Conservation (phyloP, 2,329 filamentous ascomycete genomes). For the Sclerotinia glacialis region DNA sequence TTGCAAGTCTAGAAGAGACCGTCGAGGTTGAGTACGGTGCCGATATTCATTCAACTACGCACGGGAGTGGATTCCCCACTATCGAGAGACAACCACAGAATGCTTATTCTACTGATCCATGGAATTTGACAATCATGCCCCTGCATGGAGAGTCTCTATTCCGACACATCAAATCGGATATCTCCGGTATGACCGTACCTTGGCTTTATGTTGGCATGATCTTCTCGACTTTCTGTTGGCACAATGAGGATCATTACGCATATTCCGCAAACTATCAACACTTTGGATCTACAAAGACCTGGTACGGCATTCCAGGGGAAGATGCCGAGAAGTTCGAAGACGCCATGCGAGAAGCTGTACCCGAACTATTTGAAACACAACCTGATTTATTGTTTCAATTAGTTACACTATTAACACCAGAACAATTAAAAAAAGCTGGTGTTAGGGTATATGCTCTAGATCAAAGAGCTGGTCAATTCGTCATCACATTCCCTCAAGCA, state of each 20-base stretch:
- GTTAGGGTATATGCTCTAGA: slow-evolving; percentile 94
- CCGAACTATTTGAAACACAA: slow-evolving; percentile 94
- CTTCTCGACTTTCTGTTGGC: slow-evolving; percentile 99
- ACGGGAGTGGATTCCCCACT: slow-evolving; percentile 94
- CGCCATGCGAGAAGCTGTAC: slow-evolving; percentile 92
- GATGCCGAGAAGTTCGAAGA: slow-evolving; percentile 93
- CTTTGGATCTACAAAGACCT: slow-evolving; percentile 96
- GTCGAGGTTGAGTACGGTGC: slow-evolving; percentile 98
- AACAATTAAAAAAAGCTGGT: slow-evolving; percentile 87
- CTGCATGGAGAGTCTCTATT: slow-evolving; percentile 90
- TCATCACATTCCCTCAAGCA: slow-evolving; percentile 93
- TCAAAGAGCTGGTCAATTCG: slow-evolving; percentile 91
- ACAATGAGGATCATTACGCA: slow-evolving; percentile 96
- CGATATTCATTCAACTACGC: slow-evolving; percentile 96
- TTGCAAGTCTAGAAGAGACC: slow-evolving; percentile 89
- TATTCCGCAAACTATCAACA: slow-evolving; percentile 99
- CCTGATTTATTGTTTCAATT: slow-evolving; percentile 95
- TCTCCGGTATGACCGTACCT: slow-evolving; percentile 98
- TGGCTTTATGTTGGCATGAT: slow-evolving; percentile 99
- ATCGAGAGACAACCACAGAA: slow-evolving; percentile 87
- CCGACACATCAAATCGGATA: slow-evolving; percentile 95
- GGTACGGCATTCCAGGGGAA: slow-evolving; percentile 95
- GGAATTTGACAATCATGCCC: slow-evolving; percentile 93
- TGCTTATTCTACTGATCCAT: slow-evolving; percentile 82
- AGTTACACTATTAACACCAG: slow-evolving; percentile 91